Evolutionary conservation across 805 yeast species (phyloP).

Genomic region (Candida tibetensis): DNA sequence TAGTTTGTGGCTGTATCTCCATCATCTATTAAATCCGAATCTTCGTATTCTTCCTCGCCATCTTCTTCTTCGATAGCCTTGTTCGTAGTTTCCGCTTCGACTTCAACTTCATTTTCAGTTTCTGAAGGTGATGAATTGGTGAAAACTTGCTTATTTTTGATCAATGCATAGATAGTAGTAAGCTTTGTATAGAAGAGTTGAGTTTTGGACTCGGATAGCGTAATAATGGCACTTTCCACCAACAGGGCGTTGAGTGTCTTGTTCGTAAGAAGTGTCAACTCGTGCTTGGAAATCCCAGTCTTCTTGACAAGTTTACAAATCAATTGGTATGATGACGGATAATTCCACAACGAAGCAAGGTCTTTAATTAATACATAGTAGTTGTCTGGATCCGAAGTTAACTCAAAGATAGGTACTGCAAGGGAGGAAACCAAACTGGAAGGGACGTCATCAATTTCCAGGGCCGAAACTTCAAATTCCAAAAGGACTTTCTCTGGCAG

Average conservation of each 20-base stretch:
- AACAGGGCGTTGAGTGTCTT: constrained; percentile 23
- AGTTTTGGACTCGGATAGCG: constrained; percentile 14
- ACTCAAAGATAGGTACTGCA: constrained; percentile 10
- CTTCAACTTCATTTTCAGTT: constrained; percentile 4
- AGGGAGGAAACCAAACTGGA: neutral
- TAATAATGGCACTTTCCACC: constrained; percentile 16
- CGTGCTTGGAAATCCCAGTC: constrained; percentile 16
- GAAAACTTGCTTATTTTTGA: constrained; percentile 21
- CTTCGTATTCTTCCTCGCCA: constrained; percentile 2
- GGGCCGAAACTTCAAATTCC: neutral
- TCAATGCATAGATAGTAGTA: constrained; percentile 17
- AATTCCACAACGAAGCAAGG: constrained; percentile 35
- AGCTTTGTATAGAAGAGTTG: constrained; percentile 28
- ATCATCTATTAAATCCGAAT: neutral
- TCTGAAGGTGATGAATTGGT: neutral
- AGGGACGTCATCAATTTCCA: neutral
- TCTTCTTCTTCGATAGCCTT: constrained; percentile 5
- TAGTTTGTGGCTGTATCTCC: too few relatives aligned
- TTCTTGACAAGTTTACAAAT: constrained; percentile 25
- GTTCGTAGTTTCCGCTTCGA: constrained; percentile 2
- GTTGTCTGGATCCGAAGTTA: constrained; percentile 2
- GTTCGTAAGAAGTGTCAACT: constrained; percentile 16
- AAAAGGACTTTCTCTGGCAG: neutral
- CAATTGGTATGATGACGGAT: constrained; percentile 42
- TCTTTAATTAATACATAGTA: constrained; percentile 28